Percentiles rank a stretch among this genome's conserved stretches.
Conservation (phyloP, 805 yeast species). For the Ogataea saltuana region DNA sequence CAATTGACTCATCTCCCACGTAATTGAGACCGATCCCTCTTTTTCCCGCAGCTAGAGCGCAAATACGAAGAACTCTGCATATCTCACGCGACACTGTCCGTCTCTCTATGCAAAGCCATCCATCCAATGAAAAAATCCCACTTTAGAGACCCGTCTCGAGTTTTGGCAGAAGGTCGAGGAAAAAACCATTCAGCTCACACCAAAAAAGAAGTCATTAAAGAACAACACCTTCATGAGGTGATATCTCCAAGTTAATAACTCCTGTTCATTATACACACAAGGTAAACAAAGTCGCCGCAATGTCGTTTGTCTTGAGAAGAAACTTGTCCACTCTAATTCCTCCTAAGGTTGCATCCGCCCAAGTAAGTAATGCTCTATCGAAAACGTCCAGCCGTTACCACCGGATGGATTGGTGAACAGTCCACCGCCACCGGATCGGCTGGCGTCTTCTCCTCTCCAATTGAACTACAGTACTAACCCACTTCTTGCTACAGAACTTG, state of each 20-base stretch:
- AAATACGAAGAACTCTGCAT: neutral
- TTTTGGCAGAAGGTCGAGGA: slow-evolving; percentile 6
- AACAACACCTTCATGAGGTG: neutral
- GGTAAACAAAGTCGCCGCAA: slow-evolving; percentile 28
- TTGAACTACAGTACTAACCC: slow-evolving; percentile 18
- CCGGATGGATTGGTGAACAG: too few species aligned
- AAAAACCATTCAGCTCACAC: neutral
- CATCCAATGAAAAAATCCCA: slow-evolving; percentile 21
- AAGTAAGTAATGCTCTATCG: slow-evolving; percentile 51
- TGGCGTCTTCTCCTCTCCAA: neutral
- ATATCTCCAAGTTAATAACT: neutral
- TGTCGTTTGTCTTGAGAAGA: slow-evolving; percentile 91
- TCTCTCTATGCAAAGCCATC: neutral
- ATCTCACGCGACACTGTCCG: neutral
- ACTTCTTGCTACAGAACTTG: slow-evolving; percentile 63
- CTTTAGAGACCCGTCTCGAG: neutral
- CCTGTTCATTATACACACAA: neutral
- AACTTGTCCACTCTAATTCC: slow-evolving; percentile 94
- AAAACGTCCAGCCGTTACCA: slow-evolving; percentile 2
- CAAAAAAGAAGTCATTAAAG: neutral
- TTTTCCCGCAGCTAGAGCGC: too few species aligned
- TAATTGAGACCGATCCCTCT: neutral
- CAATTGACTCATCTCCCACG: too few species aligned
- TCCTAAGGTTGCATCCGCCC: slow-evolving; percentile 96
- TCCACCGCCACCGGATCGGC: neutral